A percentile compares a stretch with the other conserved stretches of the same genome.
Conservation (phyloP, 108 stramenopile genomes). For the Fragilaria crotonensis region DNA sequence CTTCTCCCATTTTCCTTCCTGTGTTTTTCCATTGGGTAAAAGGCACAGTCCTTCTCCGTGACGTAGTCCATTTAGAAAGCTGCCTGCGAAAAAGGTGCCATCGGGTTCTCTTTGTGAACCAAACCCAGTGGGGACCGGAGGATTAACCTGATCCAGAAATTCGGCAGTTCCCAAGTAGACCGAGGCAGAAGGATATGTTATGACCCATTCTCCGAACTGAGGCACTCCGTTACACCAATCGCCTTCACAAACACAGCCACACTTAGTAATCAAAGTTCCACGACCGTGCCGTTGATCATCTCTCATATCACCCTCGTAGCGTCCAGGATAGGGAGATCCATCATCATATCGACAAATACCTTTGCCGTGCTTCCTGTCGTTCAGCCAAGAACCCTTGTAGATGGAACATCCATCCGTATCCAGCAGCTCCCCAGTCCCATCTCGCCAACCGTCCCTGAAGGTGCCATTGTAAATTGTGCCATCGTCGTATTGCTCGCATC, state of each 20-base stretch:
- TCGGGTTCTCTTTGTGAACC: not conserved
- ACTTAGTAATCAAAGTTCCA: conserved; percentile 1
- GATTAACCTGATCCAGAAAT: not conserved
- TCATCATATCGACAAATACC: not conserved
- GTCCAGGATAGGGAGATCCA: not conserved
- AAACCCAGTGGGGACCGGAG: conserved; percentile 1
- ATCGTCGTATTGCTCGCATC: not conserved
- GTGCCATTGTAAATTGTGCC: not conserved
- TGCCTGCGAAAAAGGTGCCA: not conserved
- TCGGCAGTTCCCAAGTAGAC: conserved; percentile 30
- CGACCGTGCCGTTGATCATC: conserved; percentile 1
- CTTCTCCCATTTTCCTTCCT: conserved; percentile 1
- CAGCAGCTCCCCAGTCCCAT: not conserved
- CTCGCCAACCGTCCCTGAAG: not conserved
- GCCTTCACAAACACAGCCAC: conserved; percentile 13
- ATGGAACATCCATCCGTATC: not conserved
- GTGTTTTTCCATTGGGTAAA: not conserved
- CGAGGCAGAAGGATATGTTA: conserved; percentile 26
- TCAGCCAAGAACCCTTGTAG: not conserved
- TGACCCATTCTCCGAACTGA: conserved; percentile 32
- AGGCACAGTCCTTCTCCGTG: not conserved
- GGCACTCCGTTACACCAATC: conserved; percentile 28
- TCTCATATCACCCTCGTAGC: not conserved
- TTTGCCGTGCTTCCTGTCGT: not conserved
- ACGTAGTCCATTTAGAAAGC: not conserved